Base-by-base conservation (phyloP, 2,329 filamentous ascomycete species). In the Claviceps africana region DNA sequence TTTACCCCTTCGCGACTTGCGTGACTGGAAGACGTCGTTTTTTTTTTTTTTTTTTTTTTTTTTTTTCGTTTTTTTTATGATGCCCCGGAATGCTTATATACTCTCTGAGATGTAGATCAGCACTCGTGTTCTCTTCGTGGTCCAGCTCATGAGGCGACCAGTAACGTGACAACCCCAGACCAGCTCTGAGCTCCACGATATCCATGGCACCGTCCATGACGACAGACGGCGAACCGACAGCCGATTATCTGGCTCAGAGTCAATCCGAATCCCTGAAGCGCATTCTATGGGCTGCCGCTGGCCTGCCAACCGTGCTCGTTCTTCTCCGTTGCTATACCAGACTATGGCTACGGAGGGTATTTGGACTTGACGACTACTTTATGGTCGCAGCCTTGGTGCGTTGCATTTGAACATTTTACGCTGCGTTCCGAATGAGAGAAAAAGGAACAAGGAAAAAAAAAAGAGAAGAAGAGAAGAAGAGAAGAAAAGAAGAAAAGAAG, bases 351-450 rank as follows among this genome's bases (percentile, higher is more conserved):
- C 45, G 53, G 28, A 54, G 35, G 11, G 47, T 54, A 6, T 52
- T 54, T 44, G 53, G 47, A 2, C n/a, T 47, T 9, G 50, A 52
- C 39, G 53, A 54, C 35, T 50, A 40, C n/a, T 50, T 52, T 30
- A 54, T 54, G 53, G 43, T 54, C 28, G 50, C 50, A 21, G 53
- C 53, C 15, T 28, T 54, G 50, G 53, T 54, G 42, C 10, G 53
- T 54, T 47, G 4, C 15, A 15, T 25, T 8, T 15, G n/a, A 7
- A 35, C 6, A 19, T 17, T n/a, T 47, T 4, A 35, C 25, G 25
- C 5, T 25, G 25, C n/a, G 25, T 5, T 25, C 5, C 25, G 5
- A 25, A 25, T 25, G 5, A 25, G 3, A 15, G 33, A 4, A 11
- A 35, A 3, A 35, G 33, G n/a, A n/a, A n/a, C n/a, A n/a, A n/a